Evolutionary conservation across 2,329 filamentous ascomycete species (phyloP), one percentile per base, ranked within the genome.

Genomic region (Fusarium pininemorale): DNA sequence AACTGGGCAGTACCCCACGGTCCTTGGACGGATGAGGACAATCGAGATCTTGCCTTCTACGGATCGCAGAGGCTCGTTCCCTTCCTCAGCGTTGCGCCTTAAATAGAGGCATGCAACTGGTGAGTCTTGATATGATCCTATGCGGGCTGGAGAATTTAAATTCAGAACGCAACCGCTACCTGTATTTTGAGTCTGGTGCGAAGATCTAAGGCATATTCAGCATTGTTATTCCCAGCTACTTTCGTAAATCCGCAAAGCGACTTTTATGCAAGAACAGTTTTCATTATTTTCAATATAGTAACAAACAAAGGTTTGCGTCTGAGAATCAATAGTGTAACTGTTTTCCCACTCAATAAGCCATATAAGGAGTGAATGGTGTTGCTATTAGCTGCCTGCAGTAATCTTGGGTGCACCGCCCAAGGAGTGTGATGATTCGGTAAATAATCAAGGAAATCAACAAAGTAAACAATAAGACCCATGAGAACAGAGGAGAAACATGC

Each of bases 401-500:
- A 18, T 18, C 15, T 10, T 18, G 35, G 35, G 35, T 18, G 8
- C 35, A 37, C 8, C 8, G 16, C 3, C 35, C 35, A 9, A 37
- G 15, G 35, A 35, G 14, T 16, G 24, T n/a, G 5, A 9, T 2
- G 20, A 2, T 1, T 13, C 7, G 4, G 8, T 2, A n/a, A 10
- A 28, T 13, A 28, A 4, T 1, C 18, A 38, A 22, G 8, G 7
- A 13, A 12, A 16, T 3, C 1, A 1, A 22, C 18, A 20, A 20
- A 13, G 3, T 0, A 16, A 37, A 28, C 2, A 15, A 7, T 0
- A 2, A 15, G 5, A 18, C 10, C 1, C 9, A 39, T 10, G 1
- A 13, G 8, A n/a, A 8, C 5, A 10, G 2, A 14, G 14, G 6
- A 39, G 16, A 3, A 20, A 37, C 1, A 14, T 26, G 9, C 3